Evolutionary conservation across 2,329 filamentous ascomycete species (phyloP), one percentile per base, ranked within the genome.

Genomic region (Aspergillus ruber): DNA sequence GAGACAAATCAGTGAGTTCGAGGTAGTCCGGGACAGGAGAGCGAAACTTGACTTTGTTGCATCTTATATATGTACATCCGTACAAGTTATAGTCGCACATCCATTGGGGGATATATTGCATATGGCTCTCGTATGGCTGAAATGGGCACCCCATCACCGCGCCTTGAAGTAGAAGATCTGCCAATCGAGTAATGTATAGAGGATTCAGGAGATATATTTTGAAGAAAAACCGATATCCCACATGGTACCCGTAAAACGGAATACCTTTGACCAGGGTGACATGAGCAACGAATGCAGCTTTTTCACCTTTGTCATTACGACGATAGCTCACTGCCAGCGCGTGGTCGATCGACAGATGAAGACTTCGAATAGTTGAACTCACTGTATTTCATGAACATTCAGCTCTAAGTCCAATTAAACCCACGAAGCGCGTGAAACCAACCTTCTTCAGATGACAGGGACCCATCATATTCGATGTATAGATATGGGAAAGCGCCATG

Each of bases 81-180:
- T 95, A 97, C 56, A 98, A 74, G 63, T 96, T 98, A 74, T 94
- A 98, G 66, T 98, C 94, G 54, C 85, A 86, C 93, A 98, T 97
- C 81, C 94, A 98, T 69, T 98, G 94, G 8, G 93, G 77, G 7
- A 96, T 72, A 64, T 90, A 97, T 62, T 95, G 89, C 52, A 97
- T 68, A 65, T 98, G 94, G 15, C 88, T 90, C 69, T 98, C 93
- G 62, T 93, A 95, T 0, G 93, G 91, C 62, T 97, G 91, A 39
- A 98, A 85, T 20, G 81, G 78, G 50, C 80, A 81, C 63, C 88
- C 88, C 80, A 97, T 81, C 39, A 98, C 84, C 25, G 85, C 85
- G 6, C 93, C 93, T 67, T 95, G 90, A 15, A 88, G 84, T 38
- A 98, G 75, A 42, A 98, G 76, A 61, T 97, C 90, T 21, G 88